Evolutionary conservation across 805 yeast species (phyloP), one percentile per base, ranked within the genome.

Genomic region (Saccharomyces kudriavzevii): DNA sequence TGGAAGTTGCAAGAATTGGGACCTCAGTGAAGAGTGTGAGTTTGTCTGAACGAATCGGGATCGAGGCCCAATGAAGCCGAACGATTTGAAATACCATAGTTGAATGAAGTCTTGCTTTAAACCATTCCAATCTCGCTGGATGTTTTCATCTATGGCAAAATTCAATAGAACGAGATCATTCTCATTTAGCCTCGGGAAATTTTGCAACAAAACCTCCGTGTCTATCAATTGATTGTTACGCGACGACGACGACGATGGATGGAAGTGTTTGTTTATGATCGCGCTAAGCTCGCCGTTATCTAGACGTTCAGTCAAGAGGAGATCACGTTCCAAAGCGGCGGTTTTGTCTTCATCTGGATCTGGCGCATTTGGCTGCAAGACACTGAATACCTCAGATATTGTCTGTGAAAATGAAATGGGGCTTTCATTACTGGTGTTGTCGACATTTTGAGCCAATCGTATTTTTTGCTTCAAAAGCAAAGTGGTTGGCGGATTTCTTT

Each of bases 321-420:
- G 43, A 17, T 35, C 43, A 9, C 43, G 43, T n/a, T 58, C 60
- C 20, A 54, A 20, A 8, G 24, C 43, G 22, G 8, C 10, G 2
- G 43, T n/a, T 13, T 58, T 60, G 14, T 60, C 63, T 45, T 60
- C 63, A 24, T 58, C 63, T 17, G 53, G 61, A 1, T 58, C 54
- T 11, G 52, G 52, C 11, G 60, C 56, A 20, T 50, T 52, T 22
- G 59, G 59, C 22, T 60, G 60, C 40, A 60, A 58, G 40, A 58
- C 26, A 17, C 51, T 50, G 24, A 55, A 54, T 2, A 49, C 24
- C 40, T 55, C 51, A 17, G 50, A 49, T 11, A 27, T 20, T 3
- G 43, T 29, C 22, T 35, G 43, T 35, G 43, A 35, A 24, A 35
- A 35, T 4, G 43, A 35, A 17, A 35, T 35, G 43, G 43, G 43